Conservation (phyloP, 2,329 filamentous ascomycete genomes). For the Cercospora canescens region DNA sequence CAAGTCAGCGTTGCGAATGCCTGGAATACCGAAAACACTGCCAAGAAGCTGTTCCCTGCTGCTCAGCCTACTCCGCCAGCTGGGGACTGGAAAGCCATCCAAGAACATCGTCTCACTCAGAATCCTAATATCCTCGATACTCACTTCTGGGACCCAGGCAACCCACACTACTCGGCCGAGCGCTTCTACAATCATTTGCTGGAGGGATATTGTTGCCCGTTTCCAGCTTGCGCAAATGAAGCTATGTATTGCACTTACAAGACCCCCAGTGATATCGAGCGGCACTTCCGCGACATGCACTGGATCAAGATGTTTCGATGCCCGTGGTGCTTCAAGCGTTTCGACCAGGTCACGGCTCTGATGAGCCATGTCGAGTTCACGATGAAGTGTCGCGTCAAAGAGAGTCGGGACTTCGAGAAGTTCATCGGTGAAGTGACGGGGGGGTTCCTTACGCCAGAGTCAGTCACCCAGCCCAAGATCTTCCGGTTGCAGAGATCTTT, state of each 20-base stretch:
- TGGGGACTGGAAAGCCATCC: constrained; percentile 16
- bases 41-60: constrained; percentile 16
- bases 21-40: constrained; percentile 10
- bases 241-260: constrained; percentile 27
- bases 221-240: constrained; percentile 47
- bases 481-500: constrained; percentile 10
- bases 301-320: constrained; percentile 41
- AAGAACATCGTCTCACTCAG: constrained; percentile 5
- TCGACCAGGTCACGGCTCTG: constrained; percentile 39
- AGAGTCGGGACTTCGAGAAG: constrained; percentile 37
- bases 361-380: constrained; percentile 45
- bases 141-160: constrained; percentile 20
- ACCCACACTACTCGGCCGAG: constrained; percentile 47
- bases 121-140: constrained; percentile 16
- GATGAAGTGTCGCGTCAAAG: constrained; percentile 38
- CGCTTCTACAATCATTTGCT: constrained; percentile 49
- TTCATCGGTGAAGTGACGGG: constrained; percentile 44
- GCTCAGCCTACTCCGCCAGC: constrained; percentile 13
- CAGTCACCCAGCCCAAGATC: constrained; percentile 23
- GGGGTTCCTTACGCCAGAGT: constrained; percentile 37
- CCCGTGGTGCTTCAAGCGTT: constrained; percentile 43
- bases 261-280: constrained; percentile 29
- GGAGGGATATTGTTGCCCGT: constrained; percentile 56
- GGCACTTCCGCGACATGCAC: constrained; percentile 39
- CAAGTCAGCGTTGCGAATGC: background rate